phyloP scores from a whole-genome alignment of 192 early-diverging fungal species.

The Coemansia pectinata region DNA sequence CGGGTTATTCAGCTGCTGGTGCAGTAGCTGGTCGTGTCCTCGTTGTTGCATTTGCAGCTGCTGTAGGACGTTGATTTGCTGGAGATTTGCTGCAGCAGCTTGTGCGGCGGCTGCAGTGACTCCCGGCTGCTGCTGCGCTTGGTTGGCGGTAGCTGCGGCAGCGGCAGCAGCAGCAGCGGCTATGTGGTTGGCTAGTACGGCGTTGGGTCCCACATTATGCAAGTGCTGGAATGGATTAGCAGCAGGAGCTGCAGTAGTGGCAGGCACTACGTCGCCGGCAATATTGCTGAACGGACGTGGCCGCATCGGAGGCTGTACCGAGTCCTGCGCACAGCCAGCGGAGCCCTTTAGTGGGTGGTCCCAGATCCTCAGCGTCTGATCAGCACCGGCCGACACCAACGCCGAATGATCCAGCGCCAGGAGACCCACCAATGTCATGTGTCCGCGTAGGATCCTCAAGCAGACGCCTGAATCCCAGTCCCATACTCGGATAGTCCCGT shows the following conservation, averaged over 20 bases:
- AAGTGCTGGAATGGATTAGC: neutral
- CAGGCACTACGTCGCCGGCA: conserved; percentile 24
- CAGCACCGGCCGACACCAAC: conserved; percentile 94
- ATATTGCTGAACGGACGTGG: conserved; percentile 49
- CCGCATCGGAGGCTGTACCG: neutral
- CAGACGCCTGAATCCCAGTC: conserved; percentile 79
- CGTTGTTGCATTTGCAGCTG: conserved; percentile 52
- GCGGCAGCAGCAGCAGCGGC: conserved; percentile 20
- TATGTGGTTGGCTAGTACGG: conserved; percentile 25
- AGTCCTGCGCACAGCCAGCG: neutral
- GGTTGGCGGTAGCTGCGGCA: conserved; percentile 29
- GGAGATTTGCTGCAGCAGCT: conserved; percentile 30
- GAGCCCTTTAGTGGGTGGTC: conserved; percentile 59
- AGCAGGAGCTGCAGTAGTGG: neutral
- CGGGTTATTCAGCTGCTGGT: conserved; percentile 18
- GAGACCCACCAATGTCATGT: conserved; percentile 92
- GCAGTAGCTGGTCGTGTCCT: conserved; percentile 48
- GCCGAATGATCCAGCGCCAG: conserved; percentile 81
- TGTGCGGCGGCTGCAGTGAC: conserved; percentile 10
- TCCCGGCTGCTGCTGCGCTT: conserved; percentile 27
- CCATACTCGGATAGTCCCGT: conserved; percentile 93
- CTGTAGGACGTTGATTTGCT: conserved; percentile 45
- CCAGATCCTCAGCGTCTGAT: conserved; percentile 93
- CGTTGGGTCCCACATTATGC: neutral
- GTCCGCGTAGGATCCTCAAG: conserved; percentile 82